phyloP scores from a whole-genome alignment of 1,284 basidiomycete species.

The Ceratobasidium sp. region DNA sequence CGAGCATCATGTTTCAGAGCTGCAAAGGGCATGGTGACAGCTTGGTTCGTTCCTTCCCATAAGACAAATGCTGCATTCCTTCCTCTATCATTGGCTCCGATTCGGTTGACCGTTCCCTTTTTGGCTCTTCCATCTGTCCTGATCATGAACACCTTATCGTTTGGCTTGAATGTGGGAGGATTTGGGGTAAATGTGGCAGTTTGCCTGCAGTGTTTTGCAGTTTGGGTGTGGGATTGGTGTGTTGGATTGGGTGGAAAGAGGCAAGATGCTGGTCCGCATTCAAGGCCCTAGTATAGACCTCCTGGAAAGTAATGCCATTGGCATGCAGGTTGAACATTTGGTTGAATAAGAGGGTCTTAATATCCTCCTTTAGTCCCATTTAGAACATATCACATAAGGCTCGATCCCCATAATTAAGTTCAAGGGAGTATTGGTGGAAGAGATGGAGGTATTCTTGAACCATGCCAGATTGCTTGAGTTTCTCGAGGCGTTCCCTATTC shows the following conservation, averaged over 20 bases:
- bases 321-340: neutral
- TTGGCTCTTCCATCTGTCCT: neutral
- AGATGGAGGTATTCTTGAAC: conserved; percentile 10
- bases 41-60: neutral
- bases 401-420: neutral
- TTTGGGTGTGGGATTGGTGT: too few species aligned
- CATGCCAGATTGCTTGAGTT: neutral
- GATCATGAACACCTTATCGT: conserved; percentile 4
- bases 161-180: too few species aligned
- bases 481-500: neutral
- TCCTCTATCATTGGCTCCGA: neutral
- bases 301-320: neutral
- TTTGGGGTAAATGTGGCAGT: too few species aligned
- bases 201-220: too few species aligned
- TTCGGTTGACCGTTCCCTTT: conserved; percentile 1
- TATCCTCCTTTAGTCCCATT: neutral
- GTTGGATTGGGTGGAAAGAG: neutral
- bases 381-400: neutral
- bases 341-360: neutral
- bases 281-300: neutral
- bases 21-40: neutral
- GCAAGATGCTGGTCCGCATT: neutral
- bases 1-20: neutral
- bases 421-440: neutral
- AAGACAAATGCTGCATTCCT: neutral